phyloP scores from a whole-genome alignment of 2,329 filamentous ascomycete genomes.

The Curvularia hawaiiensis region DNA sequence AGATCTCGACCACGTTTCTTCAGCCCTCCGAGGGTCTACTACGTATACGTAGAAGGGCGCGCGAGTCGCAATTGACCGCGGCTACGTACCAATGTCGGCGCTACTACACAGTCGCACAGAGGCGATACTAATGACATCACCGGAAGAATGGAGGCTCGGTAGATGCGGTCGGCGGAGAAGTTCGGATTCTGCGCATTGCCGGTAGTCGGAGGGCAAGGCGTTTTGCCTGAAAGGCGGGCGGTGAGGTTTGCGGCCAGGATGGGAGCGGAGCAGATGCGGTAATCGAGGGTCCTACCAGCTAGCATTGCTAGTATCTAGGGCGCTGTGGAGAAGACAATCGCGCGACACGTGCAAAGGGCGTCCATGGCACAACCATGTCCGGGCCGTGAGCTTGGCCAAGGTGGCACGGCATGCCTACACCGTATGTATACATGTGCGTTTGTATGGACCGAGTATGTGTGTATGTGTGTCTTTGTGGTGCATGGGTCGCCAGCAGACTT shows the following conservation, averaged over 20 bases:
- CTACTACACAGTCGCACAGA: constrained; percentile 15
- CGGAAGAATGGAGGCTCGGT: constrained; percentile 6
- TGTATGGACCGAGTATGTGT: too few species aligned
- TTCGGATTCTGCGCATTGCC: constrained; percentile 17
- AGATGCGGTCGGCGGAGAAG: constrained; percentile 28
- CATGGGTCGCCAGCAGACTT: background rate
- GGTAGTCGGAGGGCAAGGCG: constrained; percentile 30
- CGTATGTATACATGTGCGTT: too few species aligned
- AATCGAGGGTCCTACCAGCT: constrained; percentile 11
- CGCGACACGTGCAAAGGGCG: constrained; percentile 26
- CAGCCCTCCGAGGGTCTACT: constrained; percentile 13
- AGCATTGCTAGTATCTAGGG: background rate
- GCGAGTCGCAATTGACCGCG: constrained; percentile 20
- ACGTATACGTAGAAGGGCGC: constrained; percentile 17
- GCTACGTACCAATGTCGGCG: constrained; percentile 10
- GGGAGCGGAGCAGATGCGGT: constrained; percentile 33
- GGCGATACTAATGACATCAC: constrained; percentile 27
- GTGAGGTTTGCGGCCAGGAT: constrained; percentile 22
- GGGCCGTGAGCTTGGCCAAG: background rate
- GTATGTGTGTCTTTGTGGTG: too few species aligned
- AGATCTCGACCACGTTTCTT: constrained; percentile 18
- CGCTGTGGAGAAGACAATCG: constrained; percentile 14
- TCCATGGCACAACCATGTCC: constrained; percentile 3
- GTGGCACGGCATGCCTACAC: background rate
- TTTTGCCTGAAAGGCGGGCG: constrained; percentile 33